A percentile compares a stretch with the other conserved stretches of the same genome.
These are phyloP conservation scores for Heterobasidion irregulare DNA, from an alignment of 1,284 basidiomycete genomes.

Conservation along the genomic window DNA sequence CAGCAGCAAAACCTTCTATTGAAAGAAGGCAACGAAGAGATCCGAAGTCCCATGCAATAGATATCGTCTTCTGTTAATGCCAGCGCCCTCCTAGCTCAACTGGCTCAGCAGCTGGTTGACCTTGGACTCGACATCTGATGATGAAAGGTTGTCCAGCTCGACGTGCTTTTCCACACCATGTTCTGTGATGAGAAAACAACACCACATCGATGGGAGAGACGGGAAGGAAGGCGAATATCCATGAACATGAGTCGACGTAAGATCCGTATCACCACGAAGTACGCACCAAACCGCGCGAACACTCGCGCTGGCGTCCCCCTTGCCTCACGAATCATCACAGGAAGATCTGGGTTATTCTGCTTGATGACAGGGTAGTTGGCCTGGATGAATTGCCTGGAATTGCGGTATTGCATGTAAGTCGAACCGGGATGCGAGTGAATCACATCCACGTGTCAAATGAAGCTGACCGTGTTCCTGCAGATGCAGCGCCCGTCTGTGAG, in stretches of 20 bases:
- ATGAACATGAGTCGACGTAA: neutral
- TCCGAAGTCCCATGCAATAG: neutral
- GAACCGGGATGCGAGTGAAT: neutral
- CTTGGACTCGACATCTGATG: slow-evolving; percentile 63
- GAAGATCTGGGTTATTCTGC: slow-evolving; percentile 84
- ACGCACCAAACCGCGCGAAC: slow-evolving; percentile 89
- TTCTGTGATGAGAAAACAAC: slow-evolving; percentile 34
- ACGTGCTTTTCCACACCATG: slow-evolving; percentile 75
- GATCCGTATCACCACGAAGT: neutral
- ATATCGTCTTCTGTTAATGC: neutral
- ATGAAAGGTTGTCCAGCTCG: slow-evolving; percentile 70
- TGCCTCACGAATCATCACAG: slow-evolving; percentile 88
- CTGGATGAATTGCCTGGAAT: slow-evolving; percentile 72
- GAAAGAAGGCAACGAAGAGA: neutral
- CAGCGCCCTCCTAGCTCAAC: too few species aligned
- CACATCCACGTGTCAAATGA: neutral
- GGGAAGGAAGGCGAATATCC: neutral
- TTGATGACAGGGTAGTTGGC: slow-evolving; percentile 79
- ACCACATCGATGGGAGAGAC: neutral
- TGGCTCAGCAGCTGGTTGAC: slow-evolving; percentile 47
- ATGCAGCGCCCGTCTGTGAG: slow-evolving; percentile 75
- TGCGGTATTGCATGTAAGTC: neutral
- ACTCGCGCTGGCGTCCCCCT: slow-evolving; percentile 79
- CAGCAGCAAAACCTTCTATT: neutral
- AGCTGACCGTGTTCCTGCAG: slow-evolving; percentile 72